A percentile compares a stretch with the other conserved stretches of the same genome.
phyloP scores from a whole-genome alignment of 495 filamentous ascomycete genomes.

The Penicillium ochrochloron region DNA sequence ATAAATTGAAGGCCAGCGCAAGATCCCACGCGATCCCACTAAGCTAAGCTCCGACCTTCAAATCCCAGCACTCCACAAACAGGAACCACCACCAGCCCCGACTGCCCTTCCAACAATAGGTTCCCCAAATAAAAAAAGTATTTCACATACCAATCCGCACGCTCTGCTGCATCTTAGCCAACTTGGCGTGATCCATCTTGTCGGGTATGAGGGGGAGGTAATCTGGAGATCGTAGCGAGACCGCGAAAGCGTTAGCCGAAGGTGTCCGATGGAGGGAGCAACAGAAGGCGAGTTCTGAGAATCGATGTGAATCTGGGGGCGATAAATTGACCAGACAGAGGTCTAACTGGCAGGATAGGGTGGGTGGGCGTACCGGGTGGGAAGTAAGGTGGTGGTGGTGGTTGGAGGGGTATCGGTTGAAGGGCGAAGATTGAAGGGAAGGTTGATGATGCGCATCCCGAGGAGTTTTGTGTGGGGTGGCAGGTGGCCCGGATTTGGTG shows the following conservation, averaged over 20 bases:
- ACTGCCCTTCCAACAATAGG: background rate
- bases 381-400: constrained; percentile 9
- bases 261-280: background rate
- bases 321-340: constrained; percentile 8
- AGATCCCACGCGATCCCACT: constrained; percentile 11
- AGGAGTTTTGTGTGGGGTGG: constrained; percentile 34
- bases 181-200: constrained; percentile 63
- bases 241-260: constrained; percentile 24
- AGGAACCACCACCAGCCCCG: background rate
- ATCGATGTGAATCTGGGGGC: background rate
- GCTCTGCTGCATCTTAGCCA: constrained; percentile 60
- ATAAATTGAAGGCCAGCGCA: background rate
- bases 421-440: constrained; percentile 17
- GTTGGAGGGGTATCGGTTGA: constrained; percentile 17
- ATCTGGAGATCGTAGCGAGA: constrained; percentile 26
- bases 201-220: constrained; percentile 31
- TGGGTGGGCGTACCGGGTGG: constrained; percentile 20
- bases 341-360: background rate
- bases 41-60: constrained; percentile 12
- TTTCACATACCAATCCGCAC: constrained; percentile 59
- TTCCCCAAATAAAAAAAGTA: constrained; percentile 5
- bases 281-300: background rate
- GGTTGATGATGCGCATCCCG: constrained; percentile 30
- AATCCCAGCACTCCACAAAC: constrained; percentile 10
- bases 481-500: constrained; percentile 24